Base-by-base conservation (phyloP, 2,329 filamentous ascomycete genomes). In the Verticillium albo-atrum region DNA sequence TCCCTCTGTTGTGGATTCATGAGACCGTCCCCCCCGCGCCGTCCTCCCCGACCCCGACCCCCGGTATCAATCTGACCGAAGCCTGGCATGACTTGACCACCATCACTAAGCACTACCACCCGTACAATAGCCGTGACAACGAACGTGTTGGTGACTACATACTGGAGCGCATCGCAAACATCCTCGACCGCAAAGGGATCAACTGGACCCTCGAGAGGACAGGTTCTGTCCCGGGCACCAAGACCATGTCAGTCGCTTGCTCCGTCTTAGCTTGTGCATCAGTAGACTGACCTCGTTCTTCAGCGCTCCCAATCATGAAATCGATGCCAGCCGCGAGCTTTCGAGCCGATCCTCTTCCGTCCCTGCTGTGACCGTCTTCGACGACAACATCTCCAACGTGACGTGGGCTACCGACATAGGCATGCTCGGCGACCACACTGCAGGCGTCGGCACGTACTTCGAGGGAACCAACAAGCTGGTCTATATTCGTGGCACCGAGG, bases 401-500 rank as follows among this genome's bases (percentile, higher is more conserved):
- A 95, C 92, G 37, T 86, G 86, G 51, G 76, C 79, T 6, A 76
- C 77, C 57, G 72, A 68, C 2, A 72, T 74, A 37, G 68, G 71
- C 1, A 67, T 66, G 26, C 61, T 61, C 15, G 64, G 63, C 6
- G 69, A 67, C 20, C 68, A 66, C 34, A 68, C 73, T 47, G 71
- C 64, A 17, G 27, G 37, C 23, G 60, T 75, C 54, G 84, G 76
- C 27, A 84, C 91, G 28, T 97, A 98, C 71, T 97, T 96, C 67
- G 93, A 98, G 75, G 91, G 92, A 32, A 94, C 86, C 63, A 99
- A 98, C 68, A 87, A 97, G 65, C 88, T 97, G 63, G 88, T 97
- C 37, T 97, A 97, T 68, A 90, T 99, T 60, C 88, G 91, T 53
- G 95, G 95, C 32, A 85, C 82, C 37, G 85, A 92, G 57, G 91